Evolutionary conservation across 495 filamentous ascomycete species (phyloP).

Genomic region (Aspergillus cavernicola): DNA sequence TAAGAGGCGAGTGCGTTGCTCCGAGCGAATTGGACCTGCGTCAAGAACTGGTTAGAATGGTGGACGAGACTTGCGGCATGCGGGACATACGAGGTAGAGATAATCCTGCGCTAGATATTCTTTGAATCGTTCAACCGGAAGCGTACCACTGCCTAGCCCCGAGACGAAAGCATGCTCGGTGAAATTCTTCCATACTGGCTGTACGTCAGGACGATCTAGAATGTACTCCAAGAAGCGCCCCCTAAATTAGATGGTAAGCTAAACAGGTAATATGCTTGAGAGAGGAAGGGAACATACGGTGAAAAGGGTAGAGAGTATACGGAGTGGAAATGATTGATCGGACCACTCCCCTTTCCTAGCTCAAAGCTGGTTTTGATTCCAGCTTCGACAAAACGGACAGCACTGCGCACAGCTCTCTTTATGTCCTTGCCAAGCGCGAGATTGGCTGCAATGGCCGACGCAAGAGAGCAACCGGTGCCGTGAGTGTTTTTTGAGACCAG

Average conservation of each 20-base stretch:
- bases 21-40: constrained; percentile 76
- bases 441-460: constrained; percentile 88
- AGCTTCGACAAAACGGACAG: constrained; percentile 76
- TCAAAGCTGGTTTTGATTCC: constrained; percentile 74
- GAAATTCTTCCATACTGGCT: constrained; percentile 64
- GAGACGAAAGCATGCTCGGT: constrained; percentile 77
- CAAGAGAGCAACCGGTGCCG: constrained; percentile 92
- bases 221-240: constrained; percentile 82
- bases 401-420: constrained; percentile 60
- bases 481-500: constrained; percentile 77
- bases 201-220: constrained; percentile 70
- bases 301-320: constrained; percentile 73
- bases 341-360: constrained; percentile 77
- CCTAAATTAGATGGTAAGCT: constrained; percentile 38
- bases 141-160: constrained; percentile 67
- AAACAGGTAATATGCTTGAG: neutral
- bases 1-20: constrained; percentile 80
- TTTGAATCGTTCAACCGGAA: constrained; percentile 73
- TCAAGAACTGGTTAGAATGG: neutral
- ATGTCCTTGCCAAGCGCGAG: constrained; percentile 64
- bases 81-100: constrained; percentile 82
- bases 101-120: constrained; percentile 88
- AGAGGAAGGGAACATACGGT: constrained; percentile 56
- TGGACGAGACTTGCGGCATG: no score
- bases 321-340: constrained; percentile 94